Percentiles rank a stretch among this genome's conserved stretches.
Evolutionary conservation across 2,329 filamentous ascomycete species (phyloP).

Genomic region (Thelonectria discophora): DNA sequence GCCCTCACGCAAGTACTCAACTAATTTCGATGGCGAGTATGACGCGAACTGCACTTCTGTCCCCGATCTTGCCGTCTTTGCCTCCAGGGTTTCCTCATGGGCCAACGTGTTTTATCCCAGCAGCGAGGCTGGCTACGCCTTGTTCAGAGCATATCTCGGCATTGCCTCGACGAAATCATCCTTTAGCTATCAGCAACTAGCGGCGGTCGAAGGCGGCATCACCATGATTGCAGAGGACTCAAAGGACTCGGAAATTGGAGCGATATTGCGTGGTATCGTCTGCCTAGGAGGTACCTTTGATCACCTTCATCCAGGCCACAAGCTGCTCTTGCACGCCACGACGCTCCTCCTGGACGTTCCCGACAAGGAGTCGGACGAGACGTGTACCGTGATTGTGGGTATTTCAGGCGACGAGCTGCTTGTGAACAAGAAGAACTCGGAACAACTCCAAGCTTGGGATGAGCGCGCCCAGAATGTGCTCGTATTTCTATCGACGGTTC

Average conservation of each 20-base stretch:
- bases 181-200: slow-evolving; percentile 60
- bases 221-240: slow-evolving; percentile 47
- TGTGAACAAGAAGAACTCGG: slow-evolving; percentile 86
- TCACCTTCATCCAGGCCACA: slow-evolving; percentile 94
- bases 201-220: slow-evolving; percentile 62
- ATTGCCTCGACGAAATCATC: slow-evolving; percentile 56
- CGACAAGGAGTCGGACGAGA: slow-evolving; percentile 46
- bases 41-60: slow-evolving; percentile 58
- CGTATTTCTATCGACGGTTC: slow-evolving; percentile 75
- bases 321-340: slow-evolving; percentile 91
- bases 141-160: slow-evolving; percentile 61
- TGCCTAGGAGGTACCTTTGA: slow-evolving; percentile 96
- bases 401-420: slow-evolving; percentile 90
- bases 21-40: slow-evolving; percentile 49
- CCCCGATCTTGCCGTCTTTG: slow-evolving; percentile 61
- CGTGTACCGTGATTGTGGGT: slow-evolving; percentile 77
- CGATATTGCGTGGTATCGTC: slow-evolving; percentile 53
- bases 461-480: slow-evolving; percentile 74
- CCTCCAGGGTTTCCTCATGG: slow-evolving; percentile 67
- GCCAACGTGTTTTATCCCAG: slow-evolving; percentile 71
- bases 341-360: slow-evolving; percentile 72
- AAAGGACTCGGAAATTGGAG: background rate
- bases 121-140: slow-evolving; percentile 68
- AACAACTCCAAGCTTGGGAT: slow-evolving; percentile 83
- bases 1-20: slow-evolving; percentile 43